Base-by-base conservation (phyloP, 108 stramenopile genomes). In the Conticribra weissflogii region DNA sequence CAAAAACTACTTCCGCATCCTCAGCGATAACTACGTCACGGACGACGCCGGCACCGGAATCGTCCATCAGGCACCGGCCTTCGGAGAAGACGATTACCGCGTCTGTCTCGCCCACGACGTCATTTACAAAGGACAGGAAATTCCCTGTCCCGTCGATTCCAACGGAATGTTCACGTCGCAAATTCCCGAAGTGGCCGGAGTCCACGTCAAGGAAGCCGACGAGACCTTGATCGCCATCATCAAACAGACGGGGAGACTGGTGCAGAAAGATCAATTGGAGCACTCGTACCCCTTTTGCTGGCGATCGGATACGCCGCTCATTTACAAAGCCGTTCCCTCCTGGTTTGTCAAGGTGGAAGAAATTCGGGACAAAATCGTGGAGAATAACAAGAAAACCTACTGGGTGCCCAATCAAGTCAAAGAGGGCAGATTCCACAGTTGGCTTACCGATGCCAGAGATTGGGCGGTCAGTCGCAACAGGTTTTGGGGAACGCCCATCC, bases 401-500 rank as follows among this genome's bases (percentile, higher is more conserved):
- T 99, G 99, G 99, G 99, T 96, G 14, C 97, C 96, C 21, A 79
- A 79, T 46, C 82, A 92, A 33, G 97, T 99, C 49, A 93, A 97
- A 72, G 96, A 98, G 77, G 96, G 96, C 24, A 91, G 99, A 17
- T 99, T 99, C 81, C 98, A 99, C 85, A 99, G 98, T 72, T 99
- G 99, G 99, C 83, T 99, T 28, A 81, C 74, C 16, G 96, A 97
- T 68, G 99, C 99, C 4, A 83, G 97, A 28, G 99, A 99, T 81
- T 99, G 99, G 99, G 96, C 98, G 30, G 90, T 99, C 17, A 97
- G 96, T 24, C 85, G 99, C 9, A 99, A 98, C 77, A 82, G 97
- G 18, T 99, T 98, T 66, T 99, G 99, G 99, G 99, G 99, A 36
- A 99, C 99, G 17, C 99, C 99, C 31, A 89, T 99, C n/a, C 99